Evolutionary conservation across 2,329 filamentous ascomycete genomes (phyloP), one percentile per base, ranked within the genome.

Genomic region (Chrysoporthe puriensis): DNA sequence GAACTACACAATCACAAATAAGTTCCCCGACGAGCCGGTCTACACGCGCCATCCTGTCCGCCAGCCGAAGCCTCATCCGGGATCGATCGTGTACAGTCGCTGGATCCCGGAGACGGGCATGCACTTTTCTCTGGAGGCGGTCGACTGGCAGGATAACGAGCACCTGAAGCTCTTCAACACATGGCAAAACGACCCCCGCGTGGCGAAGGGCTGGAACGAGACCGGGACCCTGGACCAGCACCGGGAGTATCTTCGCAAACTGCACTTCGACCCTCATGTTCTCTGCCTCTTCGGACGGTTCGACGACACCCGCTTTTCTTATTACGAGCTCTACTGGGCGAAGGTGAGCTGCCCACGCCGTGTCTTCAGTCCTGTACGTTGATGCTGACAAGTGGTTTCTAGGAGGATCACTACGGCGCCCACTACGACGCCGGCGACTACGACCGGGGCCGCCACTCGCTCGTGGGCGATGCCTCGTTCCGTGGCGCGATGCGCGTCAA

Each of bases 111-210:
- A 92, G 72, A 81, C 93, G 32, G 82, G 87, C 70, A 88, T 93
- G 81, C 90, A 87, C 71, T 93, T 93, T 76, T 91, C 89, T 56
- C 89, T 93, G 80, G 82, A 90, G 32, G 87, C 86, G 6, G 82
- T 93, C 0, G 88, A 93, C 74, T 92, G 86, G 78, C 75, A 83
- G 58, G 81, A 91, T 72, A 76, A 81, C 1, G 84, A 88, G 73
- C 91, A 93, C 76, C 79, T 93, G 64, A 79, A 82, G 21, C 81
- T 91, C 3, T 93, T 93, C 81, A 88, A 93, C 77, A 84, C 83
- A 68, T 93, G 91, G 91, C 91, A 93, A 78, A 93, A 93, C 73
- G 91, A 93, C 74, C 90, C 91, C 60, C 89, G 91, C 57, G 91
- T 93, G 16, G 89, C 90, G 2, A 85, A 88, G 73, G 90, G 90